Base-by-base conservation (phyloP, 768 basidiomycete genomes). In the Tephrocybe sp. region DNA sequence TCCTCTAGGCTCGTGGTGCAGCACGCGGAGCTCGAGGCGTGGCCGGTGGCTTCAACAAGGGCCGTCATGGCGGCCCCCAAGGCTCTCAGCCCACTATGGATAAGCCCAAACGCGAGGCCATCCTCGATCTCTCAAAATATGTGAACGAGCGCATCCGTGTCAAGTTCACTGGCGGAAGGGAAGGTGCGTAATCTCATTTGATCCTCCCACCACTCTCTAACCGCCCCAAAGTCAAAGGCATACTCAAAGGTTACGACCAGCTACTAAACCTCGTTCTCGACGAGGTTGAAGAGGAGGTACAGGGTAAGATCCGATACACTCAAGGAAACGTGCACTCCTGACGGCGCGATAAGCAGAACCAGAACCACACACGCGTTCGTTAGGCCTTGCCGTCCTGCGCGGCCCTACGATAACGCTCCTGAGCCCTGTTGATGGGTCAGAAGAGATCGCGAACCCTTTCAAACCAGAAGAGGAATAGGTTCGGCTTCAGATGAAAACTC, bases 111-210 rank as follows among this genome's bases (percentile, higher is more conserved):
- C 82, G 91, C 35, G 96, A 98, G 68, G 91, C 92, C 24, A 98
- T 98, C 68, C 83, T 98, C 26, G 94, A 98, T 67, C 84, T 98
- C 26, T 84, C 89, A 41, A 95, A 96, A 68, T 98, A 97, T 60
- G 88, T 89, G 44, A 90, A 96, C 67, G 86, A 94, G 68, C 80
- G 84, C 54, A 91, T 99, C 64, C 74, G 92, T 48, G 94, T 98
- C 62, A 98, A 97, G 69, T 98, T 99, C 64, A 92, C 92, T n/a
- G 97, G 97, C 36, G 96, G 96, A 31, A 75, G 97, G 32, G 94
- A 99, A 81, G 94, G 95, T 91, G 53, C 31, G 52, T 25, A 47
- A 13, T 8, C 31, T 47, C 46, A 27, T 28, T 18, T n/a, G n/a
- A 19, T 22, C 44, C 13, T 27, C 22, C 18, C 40, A 22, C 36